Evolutionary conservation across 176 grass and related monocot species (phyloP).

Genomic region (Phyllostachys edulis): DNA sequence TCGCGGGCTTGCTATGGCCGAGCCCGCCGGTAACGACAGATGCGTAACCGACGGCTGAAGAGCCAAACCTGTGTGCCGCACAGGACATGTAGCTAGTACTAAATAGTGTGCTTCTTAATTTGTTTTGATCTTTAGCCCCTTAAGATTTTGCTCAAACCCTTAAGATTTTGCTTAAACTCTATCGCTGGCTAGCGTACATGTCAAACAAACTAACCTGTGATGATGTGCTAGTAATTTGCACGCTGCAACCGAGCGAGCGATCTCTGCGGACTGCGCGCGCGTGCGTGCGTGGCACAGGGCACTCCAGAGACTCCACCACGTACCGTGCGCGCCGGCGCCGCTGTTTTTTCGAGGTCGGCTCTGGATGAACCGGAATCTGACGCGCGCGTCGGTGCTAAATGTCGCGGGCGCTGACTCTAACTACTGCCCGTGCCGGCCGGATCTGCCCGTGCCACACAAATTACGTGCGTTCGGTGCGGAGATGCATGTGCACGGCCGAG

Average conservation of each 20-base stretch:
- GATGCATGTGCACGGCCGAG: neutral
- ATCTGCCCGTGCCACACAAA: conserved; percentile 13
- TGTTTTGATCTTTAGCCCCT: too few relatives aligned
- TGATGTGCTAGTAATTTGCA: neutral
- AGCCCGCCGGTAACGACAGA: too few relatives aligned
- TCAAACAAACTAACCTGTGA: neutral
- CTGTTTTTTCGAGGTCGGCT: conserved; percentile 4
- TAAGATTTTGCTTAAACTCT: too few relatives aligned
- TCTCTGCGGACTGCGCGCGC: neutral
- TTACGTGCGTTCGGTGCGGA: neutral
- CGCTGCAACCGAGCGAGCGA: neutral
- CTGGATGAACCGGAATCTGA: neutral
- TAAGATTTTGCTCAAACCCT: too few relatives aligned
- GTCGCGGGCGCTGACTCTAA: conserved; percentile 11
- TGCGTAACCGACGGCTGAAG: too few relatives aligned
- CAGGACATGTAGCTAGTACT: too few relatives aligned
- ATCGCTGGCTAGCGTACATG: neutral
- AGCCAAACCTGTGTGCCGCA: too few relatives aligned
- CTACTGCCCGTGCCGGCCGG: neutral
- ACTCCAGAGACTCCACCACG: neutral
- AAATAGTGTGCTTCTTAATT: too few relatives aligned
- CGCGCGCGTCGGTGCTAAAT: neutral
- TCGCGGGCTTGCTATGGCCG: too few relatives aligned
- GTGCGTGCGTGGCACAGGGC: neutral
- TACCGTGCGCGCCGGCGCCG: neutral